Base-by-base conservation (phyloP, 257 asterid species). In the Fraxinus cuspidata region DNA sequence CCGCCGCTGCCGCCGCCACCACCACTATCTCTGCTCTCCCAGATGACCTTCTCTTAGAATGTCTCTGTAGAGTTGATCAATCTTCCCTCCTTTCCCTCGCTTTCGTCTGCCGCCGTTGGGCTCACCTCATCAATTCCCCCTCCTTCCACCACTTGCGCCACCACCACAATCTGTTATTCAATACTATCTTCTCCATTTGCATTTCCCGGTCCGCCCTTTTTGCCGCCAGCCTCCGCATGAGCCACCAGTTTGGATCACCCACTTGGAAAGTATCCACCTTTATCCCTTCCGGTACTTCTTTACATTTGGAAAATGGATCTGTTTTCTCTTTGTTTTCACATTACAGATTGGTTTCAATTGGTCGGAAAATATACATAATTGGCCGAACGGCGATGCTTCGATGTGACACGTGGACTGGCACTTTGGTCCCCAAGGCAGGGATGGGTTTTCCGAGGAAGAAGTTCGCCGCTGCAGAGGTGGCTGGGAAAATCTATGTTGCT, bases 31-130 rank as follows among this genome's bases (percentile, higher is more conserved):
- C 90, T 75, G 85, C 86, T 82, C 90, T 94, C 58, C 97, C 97
- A 4, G 98, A 94, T 42, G 98, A 94, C 67, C 78, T 94, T 73
- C 89, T 94, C 73, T 85, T 94, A 4, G 98, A 94, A 71, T 92
- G 97, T 70, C 94, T 94, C 73, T 84, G 91, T 67, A 72, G 96
- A 29, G 92, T 88, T 0, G 86, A 93, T 23, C 86, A 79, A 81
- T 83, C 96, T 66, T 74, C 90, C 74, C 91, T 94, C 40, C 88
- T 90, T 65, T 88, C 87, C 1, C 89, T 94, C 73, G 88, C 96
- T 44, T 79, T 89, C 81, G 98, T 94, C 71, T 94, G 96, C 87
- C 96, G 91, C 77, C 88, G 96, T 47, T 94, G 98, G 98, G 90
- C 93, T 60, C 65, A 80, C 75, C 88, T 94, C 67, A 77, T 94